Evolutionary conservation across 106 monocot genomes (phyloP), one percentile per base, ranked within the genome.

Genomic region (Platanthera guangdongensis): DNA sequence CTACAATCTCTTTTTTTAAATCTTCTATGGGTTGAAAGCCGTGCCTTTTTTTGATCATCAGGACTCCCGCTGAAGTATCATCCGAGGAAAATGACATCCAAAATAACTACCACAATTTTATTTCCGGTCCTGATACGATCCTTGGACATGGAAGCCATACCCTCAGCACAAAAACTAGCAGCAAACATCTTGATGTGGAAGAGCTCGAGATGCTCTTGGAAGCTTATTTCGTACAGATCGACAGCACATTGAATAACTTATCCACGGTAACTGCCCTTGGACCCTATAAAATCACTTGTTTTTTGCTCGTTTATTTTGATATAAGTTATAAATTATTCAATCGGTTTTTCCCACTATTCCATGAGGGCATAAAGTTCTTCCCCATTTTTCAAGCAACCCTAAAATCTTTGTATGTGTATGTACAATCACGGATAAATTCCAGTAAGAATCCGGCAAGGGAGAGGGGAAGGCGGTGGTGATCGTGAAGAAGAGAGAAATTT

Each of bases 181-280:
- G 53, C 80, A 82, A 79, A 57, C 81, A 73, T 52, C 69, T 68
- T 0, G 79, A 90, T 53, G 70, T 90, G 11, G 77, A 88, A 47
- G 94, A 88, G 78, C 84, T 94, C 55, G 94, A 90, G 81, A 90
- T 86, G 86, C 86, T 94, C 16, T 80, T 94, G 63, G 94, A 92
- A 81, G 88, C 91, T 45, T 92, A 92, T 75, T 92, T 92, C 75
- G 82, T 86, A 28, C 88, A 92, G 81, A 86, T 88, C 47, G 91
- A 92, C 51, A 82, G 88, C 74, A 92, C 82, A 62, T 60, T 88
- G 9, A 94, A 94, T 76, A 90, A 90, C 22, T 72, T 88, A 52
- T 82, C 90, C 10, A 75, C 90, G 73, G 94, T 90, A 86, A 18
- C n/a, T 22, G 50, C 72, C 4, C 15, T 16, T 22, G 8, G 7